Evolutionary conservation across 225 moss, liverwort and hornwort genomes (phyloP), one percentile per base, ranked within the genome.

Genomic region (Pleurozium schreberi): DNA sequence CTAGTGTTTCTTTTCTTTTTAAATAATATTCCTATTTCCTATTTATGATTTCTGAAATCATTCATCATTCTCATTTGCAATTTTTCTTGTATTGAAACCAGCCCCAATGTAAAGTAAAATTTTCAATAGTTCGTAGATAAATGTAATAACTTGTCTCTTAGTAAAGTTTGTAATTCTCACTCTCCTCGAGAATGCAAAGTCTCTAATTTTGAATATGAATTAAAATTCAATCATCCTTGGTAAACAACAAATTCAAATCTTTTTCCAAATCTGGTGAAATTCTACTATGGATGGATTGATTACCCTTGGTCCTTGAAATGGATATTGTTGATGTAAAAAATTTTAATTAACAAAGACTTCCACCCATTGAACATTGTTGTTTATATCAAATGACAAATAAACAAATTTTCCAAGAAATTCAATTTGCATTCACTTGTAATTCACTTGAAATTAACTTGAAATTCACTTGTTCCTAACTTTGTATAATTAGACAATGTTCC

Each of bases 221-320:
- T 68, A n/a, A 22, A n/a, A n/a, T 23, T n/a, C 40, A n/a, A 23
- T n/a, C 19, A 40, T 7, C 2, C 2, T 22, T n/a, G 2, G 4
- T 7, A n/a, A 16, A n/a, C 22, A n/a, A 7, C 12, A 22, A 68
- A 1, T 23, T 12, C 18, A 38, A 21, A n/a, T 40, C 4, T n/a
- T 68, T n/a, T 68, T 4, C 22, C 0, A 20, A 2, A 67, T n/a
- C 2, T 0, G 2, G 4, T 67, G 21, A 12, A n/a, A 66, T 67
- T 67, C 21, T 67, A 20, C 11, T 19, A 38, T 3, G 20, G 11
- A 20, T 67, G 6, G 7, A 6, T 18, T 67, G 67, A 36, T 67
- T 38, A 6, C 38, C 3, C 10, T 18, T 67, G 8, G 18, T 11
- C 3, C 2, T 66, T 18, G 5, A 19, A 6, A 19, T 18, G 66